Conservation (phyloP, 1,284 basidiomycete species). For the Irpex rosettiformis region DNA sequence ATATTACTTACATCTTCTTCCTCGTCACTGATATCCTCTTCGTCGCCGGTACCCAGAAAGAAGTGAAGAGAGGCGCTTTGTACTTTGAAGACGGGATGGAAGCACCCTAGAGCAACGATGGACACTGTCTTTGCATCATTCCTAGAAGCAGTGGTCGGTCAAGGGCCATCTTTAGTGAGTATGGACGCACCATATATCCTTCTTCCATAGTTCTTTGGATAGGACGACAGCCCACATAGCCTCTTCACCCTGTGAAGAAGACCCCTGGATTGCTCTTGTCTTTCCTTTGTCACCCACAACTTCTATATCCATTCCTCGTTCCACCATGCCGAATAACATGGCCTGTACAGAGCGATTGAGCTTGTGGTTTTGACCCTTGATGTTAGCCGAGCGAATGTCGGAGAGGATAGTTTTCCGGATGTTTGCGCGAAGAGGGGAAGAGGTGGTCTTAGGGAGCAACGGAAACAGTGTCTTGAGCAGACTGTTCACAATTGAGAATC, state of each 20-base stretch:
- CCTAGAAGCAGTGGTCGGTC: conserved; percentile 49
- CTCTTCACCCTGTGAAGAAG: conserved; percentile 65
- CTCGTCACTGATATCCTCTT: conserved; percentile 69
- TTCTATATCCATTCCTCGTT: conserved; percentile 82
- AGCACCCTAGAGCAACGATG: conserved; percentile 89
- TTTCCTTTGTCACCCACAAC: conserved; percentile 82
- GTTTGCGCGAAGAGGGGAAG: conserved; percentile 76
- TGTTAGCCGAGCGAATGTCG: conserved; percentile 91
- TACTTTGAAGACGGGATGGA: conserved; percentile 93
- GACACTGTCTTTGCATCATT: conserved; percentile 92
- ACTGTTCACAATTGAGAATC: conserved; percentile 38
- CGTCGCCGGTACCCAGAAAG: conserved; percentile 82
- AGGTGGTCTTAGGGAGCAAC: conserved; percentile 87
- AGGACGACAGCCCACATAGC: conserved; percentile 98
- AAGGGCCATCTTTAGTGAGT: neutral
- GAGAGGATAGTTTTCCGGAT: conserved; percentile 97
- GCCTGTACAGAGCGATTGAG: conserved; percentile 96
- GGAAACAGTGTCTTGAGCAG: conserved; percentile 92
- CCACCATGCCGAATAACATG: conserved; percentile 95
- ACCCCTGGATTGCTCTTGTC: conserved; percentile 42
- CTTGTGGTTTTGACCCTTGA: conserved; percentile 89
- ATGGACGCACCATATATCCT: conserved; percentile 80
- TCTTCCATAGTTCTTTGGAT: conserved; percentile 94
- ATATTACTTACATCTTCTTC: conserved; percentile 49
- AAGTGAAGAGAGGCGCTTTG: conserved; percentile 97